A percentile compares a stretch with the other conserved stretches of the same genome.
phyloP scores from a whole-genome alignment of 2,329 filamentous ascomycete species.

The Colletotrichum lupini region DNA sequence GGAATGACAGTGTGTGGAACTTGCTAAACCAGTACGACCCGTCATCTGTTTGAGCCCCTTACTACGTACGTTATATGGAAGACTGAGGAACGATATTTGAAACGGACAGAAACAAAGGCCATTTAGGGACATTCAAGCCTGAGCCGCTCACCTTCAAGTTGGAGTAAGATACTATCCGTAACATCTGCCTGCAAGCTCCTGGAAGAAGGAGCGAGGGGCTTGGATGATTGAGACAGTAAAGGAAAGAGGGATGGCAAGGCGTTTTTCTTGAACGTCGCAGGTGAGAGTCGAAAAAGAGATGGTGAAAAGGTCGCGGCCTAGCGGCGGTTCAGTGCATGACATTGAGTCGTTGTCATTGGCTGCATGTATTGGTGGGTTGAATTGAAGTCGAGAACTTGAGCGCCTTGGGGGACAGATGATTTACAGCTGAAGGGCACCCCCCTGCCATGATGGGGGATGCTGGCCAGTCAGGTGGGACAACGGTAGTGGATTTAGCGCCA shows the following conservation, averaged over 20 bases:
- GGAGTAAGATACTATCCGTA: neutral
- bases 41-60: constrained; percentile 17
- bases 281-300: neutral
- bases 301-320: neutral
- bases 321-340: constrained; percentile 25
- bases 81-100: constrained; percentile 10
- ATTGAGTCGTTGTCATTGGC: constrained; percentile 12
- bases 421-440: constrained; percentile 1
- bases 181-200: neutral
- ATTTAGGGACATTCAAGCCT: neutral
- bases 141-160: neutral
- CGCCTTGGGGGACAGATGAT: neutral
- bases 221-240: constrained; percentile 22
- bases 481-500: constrained; percentile 20
- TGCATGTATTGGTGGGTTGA: constrained; percentile 8
- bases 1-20: constrained; percentile 66
- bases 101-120: constrained; percentile 12
- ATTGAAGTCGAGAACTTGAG: neutral
- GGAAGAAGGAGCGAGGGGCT: neutral
- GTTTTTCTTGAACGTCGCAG: neutral
- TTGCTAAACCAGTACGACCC: constrained; percentile 62
- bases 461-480: constrained; percentile 1
- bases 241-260: constrained; percentile 4
- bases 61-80: neutral
- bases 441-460: neutral